Base-by-base conservation (phyloP, 768 basidiomycete genomes). In the Termitomyces sp. region DNA sequence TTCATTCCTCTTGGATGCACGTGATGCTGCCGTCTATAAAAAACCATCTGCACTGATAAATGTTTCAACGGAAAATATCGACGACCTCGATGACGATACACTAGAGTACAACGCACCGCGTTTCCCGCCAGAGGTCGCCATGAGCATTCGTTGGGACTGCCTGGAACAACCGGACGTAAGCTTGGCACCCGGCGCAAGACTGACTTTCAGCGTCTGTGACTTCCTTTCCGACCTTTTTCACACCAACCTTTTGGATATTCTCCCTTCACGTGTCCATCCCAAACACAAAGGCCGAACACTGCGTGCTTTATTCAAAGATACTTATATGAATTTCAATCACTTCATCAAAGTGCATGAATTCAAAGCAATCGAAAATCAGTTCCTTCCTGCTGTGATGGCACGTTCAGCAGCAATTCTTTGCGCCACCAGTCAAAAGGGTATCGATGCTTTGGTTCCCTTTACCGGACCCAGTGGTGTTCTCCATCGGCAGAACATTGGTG, bases 251-350 rank as follows among this genome's bases (percentile, higher is more conserved):
- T 55, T 22, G 39, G 49, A 47, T 44, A 1, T 31, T 38, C 36
- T 42, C 16, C 23, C 45, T 16, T 46, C 45, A 3, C 12, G 15
- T n/a, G 12, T 7, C 25, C 25, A 29, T 32, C 5, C 3, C 16
- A 13, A 16, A 16, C 25, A 46, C 29, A 27, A n/a, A 7, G 45
- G 45, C 29, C 43, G 40, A 31, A 46, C 5, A 18, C 33, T 68
- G 25, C 23, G 5, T 22, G 47, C 59, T 2, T 56, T 53, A 20
- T 69, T 70, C 54, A 41, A 23, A 5, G 44, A 63, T 12, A 49
- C 59, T 25, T 35, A 42, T 11, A 59, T 69, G 39, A 62, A 69
- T 54, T 72, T 71, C 62, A 71, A 62, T 43, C 70, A 72, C 55
- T 69, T 64, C 38, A 57, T 72, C 60, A 67, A 68, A 48, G 64